Conservation (phyloP, 345 rosid genomes). For the Bretschneidera sinensis region DNA sequence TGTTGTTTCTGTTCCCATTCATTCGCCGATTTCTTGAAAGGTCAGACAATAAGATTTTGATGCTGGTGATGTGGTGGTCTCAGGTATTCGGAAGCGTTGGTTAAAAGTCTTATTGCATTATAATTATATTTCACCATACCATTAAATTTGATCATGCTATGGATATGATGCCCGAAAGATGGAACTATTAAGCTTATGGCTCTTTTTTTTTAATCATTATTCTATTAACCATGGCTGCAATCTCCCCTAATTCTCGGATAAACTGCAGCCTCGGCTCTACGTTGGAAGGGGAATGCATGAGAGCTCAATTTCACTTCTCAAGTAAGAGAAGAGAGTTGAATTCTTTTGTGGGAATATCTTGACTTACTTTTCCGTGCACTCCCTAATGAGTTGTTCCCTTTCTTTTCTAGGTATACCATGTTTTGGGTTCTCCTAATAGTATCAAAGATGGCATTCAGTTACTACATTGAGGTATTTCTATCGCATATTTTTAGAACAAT, state of each 20-base stretch:
- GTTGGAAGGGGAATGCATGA: slow-evolving; percentile 67
- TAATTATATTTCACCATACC: too few relatives aligned
- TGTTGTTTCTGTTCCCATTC: slow-evolving; percentile 49
- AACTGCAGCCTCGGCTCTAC: slow-evolving; percentile 47
- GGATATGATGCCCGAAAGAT: neutral
- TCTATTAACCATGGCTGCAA: too few relatives aligned
- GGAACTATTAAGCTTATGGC: neutral
- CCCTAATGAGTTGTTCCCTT: slow-evolving; percentile 5
- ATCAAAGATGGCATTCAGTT: slow-evolving; percentile 56
- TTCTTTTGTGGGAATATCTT: neutral
- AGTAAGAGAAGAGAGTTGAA: slow-evolving; percentile 29
- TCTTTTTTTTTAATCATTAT: too few relatives aligned
- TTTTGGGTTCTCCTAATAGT: slow-evolving; percentile 52
- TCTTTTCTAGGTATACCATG: slow-evolving; percentile 45
- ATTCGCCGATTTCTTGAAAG: slow-evolving; percentile 46
- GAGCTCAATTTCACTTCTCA: slow-evolving; percentile 40
- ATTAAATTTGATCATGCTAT: neutral
- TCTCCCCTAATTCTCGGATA: neutral
- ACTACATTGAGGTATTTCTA: slow-evolving; percentile 47
- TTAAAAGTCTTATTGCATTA: too few relatives aligned
- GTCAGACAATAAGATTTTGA: slow-evolving; percentile 39
- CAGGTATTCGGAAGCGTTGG: slow-evolving; percentile 35
- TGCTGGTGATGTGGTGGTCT: slow-evolving; percentile 66
- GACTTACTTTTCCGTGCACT: neutral
- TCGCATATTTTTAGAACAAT: neutral